Percentiles rank a stretch among this genome's conserved stretches.
phyloP scores from a whole-genome alignment of 352 stramenopile genomes.

The Phytopythium boreale region DNA sequence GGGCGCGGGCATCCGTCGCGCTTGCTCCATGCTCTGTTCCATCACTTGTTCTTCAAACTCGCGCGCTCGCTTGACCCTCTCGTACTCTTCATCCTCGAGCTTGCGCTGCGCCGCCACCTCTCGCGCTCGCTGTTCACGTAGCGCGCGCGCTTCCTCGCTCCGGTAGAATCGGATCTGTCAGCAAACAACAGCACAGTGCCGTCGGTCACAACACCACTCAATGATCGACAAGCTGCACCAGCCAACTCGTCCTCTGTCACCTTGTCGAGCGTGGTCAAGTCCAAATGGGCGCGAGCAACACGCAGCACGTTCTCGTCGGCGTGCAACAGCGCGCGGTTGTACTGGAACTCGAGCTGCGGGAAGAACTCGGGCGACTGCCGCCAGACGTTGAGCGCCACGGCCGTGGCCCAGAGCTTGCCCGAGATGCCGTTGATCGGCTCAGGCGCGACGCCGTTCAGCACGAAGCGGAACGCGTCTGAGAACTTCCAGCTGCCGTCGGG shows the following conservation, averaged over 20 bases:
- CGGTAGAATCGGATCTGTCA: constrained; percentile 57
- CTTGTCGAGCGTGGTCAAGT: constrained; percentile 35
- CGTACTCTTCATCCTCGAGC: constrained; percentile 45
- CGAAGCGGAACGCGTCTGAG: constrained; percentile 48
- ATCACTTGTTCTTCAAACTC: constrained; percentile 34
- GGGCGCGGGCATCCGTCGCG: constrained; percentile 30
- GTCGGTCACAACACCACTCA: background rate
- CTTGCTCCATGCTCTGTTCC: constrained; percentile 37
- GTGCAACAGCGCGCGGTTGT: constrained; percentile 59
- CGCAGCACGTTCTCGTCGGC: constrained; percentile 54
- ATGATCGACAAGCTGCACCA: background rate
- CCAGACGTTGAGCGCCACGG: constrained; percentile 50
- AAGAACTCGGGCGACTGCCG: constrained; percentile 64
- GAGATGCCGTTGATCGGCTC: constrained; percentile 44
- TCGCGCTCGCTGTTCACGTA: constrained; percentile 39
- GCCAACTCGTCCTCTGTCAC: too few species aligned
- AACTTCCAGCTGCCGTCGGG: constrained; percentile 64
- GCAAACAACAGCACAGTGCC: background rate
- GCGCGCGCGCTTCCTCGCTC: constrained; percentile 38
- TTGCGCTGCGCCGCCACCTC: constrained; percentile 43
- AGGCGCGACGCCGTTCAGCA: constrained; percentile 41
- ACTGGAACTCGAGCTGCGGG: constrained; percentile 44
- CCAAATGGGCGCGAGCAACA: constrained; percentile 33
- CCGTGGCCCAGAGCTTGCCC: constrained; percentile 54
- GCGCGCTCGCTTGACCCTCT: constrained; percentile 16